phyloP scores from a whole-genome alignment of 805 yeast genomes.

The Hanseniaspora guilliermondii region DNA sequence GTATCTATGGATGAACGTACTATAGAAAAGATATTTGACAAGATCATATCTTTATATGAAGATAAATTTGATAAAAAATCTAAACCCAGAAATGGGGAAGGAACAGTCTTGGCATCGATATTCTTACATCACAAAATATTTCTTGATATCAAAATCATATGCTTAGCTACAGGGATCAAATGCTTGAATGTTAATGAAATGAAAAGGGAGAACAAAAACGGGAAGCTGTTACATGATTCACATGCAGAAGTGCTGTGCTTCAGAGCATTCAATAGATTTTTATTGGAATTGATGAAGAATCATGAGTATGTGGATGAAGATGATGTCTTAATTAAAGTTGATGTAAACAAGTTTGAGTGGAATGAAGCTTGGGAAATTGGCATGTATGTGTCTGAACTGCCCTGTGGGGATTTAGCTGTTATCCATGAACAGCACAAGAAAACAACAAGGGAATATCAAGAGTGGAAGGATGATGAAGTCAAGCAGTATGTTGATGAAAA shows the following conservation, averaged over 20 bases:
- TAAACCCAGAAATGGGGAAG: slow-evolving; percentile 4
- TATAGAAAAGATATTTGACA: not conserved
- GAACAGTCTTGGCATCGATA: slow-evolving; percentile 5
- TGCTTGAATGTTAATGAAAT: slow-evolving; percentile 46
- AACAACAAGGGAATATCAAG: not conserved
- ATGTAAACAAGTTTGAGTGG: not conserved
- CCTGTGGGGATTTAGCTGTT: slow-evolving; percentile 87
- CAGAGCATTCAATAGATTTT: slow-evolving; percentile 52
- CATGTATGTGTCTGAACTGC: slow-evolving; percentile 59
- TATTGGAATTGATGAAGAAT: slow-evolving; percentile 37
- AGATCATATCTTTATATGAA: not conserved
- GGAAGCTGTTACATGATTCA: slow-evolving; percentile 65
- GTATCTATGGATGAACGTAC: not conserved
- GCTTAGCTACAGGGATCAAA: slow-evolving; percentile 74
- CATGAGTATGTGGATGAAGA: slow-evolving; percentile 13
- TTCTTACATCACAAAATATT: not conserved
- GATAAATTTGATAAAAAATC: not conserved
- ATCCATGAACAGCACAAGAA: slow-evolving; percentile 20
- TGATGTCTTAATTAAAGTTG: slow-evolving; percentile 16
- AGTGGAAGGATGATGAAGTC: slow-evolving; percentile 17
- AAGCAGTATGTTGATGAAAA: slow-evolving; percentile 23
- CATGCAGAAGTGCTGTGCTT: slow-evolving; percentile 80
- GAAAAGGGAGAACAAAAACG: slow-evolving; percentile 29
- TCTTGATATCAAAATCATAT: slow-evolving; percentile 26
- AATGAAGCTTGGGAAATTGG: slow-evolving; percentile 36